Evolutionary conservation across 352 stramenopile species (phyloP).

Genomic region (Pythium rhizo-oryzae): DNA sequence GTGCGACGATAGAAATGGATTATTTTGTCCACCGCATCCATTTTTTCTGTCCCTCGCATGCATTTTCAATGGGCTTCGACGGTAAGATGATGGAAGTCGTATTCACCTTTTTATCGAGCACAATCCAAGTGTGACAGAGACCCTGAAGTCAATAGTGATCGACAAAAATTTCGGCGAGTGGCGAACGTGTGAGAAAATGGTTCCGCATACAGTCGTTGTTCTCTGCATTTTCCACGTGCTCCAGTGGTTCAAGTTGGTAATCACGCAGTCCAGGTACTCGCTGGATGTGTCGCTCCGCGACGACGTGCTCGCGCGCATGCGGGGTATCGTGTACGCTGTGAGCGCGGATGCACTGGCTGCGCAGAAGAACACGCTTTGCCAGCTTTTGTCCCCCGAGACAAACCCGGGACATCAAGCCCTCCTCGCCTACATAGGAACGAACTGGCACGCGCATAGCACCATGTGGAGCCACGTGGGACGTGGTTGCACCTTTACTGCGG

Average conservation of each 20-base stretch:
- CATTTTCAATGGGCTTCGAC: too few relatives aligned
- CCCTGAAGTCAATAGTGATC: neutral
- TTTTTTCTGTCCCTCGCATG: too few relatives aligned
- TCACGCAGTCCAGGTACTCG: neutral
- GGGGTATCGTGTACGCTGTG: neutral
- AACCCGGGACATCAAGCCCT: neutral
- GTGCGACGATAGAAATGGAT: too few relatives aligned
- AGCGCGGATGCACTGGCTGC: neutral
- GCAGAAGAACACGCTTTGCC: neutral
- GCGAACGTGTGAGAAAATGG: neutral
- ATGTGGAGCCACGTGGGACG: neutral
- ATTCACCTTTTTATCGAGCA: constrained; percentile 1
- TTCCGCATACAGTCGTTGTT: neutral
- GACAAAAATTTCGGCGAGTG: constrained; percentile 4
- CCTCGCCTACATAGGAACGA: neutral
- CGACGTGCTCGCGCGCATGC: neutral
- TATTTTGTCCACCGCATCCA: too few relatives aligned
- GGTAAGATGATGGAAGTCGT: neutral
- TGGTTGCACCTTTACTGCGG: neutral
- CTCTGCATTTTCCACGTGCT: constrained; percentile 6
- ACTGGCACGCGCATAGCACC: neutral
- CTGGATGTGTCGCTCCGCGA: neutral
- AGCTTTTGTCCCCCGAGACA: neutral
- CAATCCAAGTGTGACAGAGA: neutral
- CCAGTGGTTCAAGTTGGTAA: neutral